phyloP scores from a whole-genome alignment of 116 monocot genomes.

The Dioscorea cayenensis region DNA sequence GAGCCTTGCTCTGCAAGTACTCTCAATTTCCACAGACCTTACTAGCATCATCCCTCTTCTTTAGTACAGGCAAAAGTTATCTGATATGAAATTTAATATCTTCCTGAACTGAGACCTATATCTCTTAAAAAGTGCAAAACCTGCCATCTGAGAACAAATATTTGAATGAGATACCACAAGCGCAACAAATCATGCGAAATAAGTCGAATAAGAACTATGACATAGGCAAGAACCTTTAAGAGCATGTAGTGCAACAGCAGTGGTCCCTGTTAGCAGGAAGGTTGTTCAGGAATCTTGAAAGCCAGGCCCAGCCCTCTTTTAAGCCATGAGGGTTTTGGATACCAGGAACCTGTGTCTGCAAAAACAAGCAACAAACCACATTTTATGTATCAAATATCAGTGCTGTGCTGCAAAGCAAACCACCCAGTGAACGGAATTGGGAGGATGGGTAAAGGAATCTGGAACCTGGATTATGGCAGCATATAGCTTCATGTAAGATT shows the following conservation, averaged over 20 bases:
- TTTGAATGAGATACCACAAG: not conserved
- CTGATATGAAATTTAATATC: constrained; percentile 45
- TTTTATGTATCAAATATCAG: too few species aligned
- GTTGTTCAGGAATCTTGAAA: constrained; percentile 73
- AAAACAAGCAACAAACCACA: not conserved
- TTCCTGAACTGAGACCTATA: constrained; percentile 75
- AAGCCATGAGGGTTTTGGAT: constrained; percentile 67
- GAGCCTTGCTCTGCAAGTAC: constrained; percentile 38
- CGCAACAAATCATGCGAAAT: not conserved
- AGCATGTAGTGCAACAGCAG: constrained; percentile 66
- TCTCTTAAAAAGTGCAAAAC: constrained; percentile 52
- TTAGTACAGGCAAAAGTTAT: constrained; percentile 50
- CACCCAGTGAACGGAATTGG: too few species aligned
- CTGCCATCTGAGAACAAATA: constrained; percentile 59
- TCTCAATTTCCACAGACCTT: constrained; percentile 43
- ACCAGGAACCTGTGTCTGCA: constrained; percentile 59
- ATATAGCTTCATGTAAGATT: constrained; percentile 73
- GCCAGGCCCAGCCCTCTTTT: constrained; percentile 90
- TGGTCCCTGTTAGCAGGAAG: constrained; percentile 54
- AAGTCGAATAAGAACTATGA: not conserved
- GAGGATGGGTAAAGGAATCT: not conserved
- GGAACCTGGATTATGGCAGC: constrained; percentile 74
- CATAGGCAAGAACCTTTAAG: constrained; percentile 37
- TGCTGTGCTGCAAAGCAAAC: too few species aligned
- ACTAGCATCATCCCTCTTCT: constrained; percentile 21